phyloP scores from a whole-genome alignment of 768 basidiomycete species.

The Auricularia sp. region DNA sequence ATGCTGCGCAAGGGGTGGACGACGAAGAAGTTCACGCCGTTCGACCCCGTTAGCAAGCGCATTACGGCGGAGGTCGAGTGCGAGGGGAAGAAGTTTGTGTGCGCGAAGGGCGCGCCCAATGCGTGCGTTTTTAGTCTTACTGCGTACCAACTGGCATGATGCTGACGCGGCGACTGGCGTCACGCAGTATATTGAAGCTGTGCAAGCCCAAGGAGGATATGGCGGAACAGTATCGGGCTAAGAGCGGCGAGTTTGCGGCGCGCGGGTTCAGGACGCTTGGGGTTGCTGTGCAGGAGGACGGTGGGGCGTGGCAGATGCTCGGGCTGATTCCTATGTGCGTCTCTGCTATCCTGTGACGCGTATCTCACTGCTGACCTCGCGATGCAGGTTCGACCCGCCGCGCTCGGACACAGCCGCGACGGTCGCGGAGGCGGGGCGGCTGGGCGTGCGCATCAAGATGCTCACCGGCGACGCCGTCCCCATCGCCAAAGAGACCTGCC shows the following conservation, averaged over 20 bases:
- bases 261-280: constrained; percentile 37
- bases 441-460: constrained; percentile 41
- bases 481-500: constrained; percentile 38
- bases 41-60: constrained; percentile 42
- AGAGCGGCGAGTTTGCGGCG: constrained; percentile 29
- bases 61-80: constrained; percentile 37
- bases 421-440: constrained; percentile 30
- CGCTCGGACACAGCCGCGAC: constrained; percentile 34
- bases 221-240: constrained; percentile 24
- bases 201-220: constrained; percentile 22
- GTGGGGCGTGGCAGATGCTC: constrained; percentile 32
- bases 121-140: constrained; percentile 15
- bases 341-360: background rate
- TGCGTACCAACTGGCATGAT: too few species aligned
- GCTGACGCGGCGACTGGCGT: background rate
- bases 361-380: constrained; percentile 2
- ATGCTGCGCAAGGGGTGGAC: constrained; percentile 29
- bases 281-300: constrained; percentile 35
- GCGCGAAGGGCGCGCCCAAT: constrained; percentile 39
- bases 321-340: constrained; percentile 29
- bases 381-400: constrained; percentile 30
- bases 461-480: constrained; percentile 41
- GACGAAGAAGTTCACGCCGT: constrained; percentile 36
- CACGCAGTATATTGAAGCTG: constrained; percentile 32
- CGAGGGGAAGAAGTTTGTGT: constrained; percentile 31